phyloP scores from a whole-genome alignment of 75 land plant species.

The Sequoia sempervirens region DNA sequence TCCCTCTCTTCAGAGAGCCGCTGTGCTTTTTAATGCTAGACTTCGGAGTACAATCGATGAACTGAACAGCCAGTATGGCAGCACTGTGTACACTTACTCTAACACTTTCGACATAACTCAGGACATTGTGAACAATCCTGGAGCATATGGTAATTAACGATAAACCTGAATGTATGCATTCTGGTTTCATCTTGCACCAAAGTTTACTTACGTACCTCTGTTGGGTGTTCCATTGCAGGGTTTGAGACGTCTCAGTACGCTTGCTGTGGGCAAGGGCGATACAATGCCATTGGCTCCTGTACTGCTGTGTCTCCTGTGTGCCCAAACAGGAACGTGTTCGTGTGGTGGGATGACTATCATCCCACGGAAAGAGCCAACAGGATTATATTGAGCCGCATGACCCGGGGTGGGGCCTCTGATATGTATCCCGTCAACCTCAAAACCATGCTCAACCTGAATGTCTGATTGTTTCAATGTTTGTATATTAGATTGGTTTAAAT shows the following conservation, averaged over 20 bases:
- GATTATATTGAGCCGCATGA: slow-evolving; percentile 42
- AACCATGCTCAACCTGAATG: slow-evolving; percentile 9
- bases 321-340: slow-evolving; percentile 50
- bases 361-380: slow-evolving; percentile 75
- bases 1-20: slow-evolving; percentile 30
- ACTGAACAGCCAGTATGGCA: slow-evolving; percentile 42
- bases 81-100: slow-evolving; percentile 26
- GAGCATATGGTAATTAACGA: slow-evolving; percentile 24
- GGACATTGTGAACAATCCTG: slow-evolving; percentile 43
- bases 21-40: slow-evolving; percentile 40
- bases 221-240: slow-evolving; percentile 15
- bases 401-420: background rate
- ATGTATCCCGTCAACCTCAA: background rate
- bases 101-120: slow-evolving; percentile 24
- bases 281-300: slow-evolving; percentile 52
- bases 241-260: slow-evolving; percentile 26
- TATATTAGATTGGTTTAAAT: background rate
- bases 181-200: background rate
- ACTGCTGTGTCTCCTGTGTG: slow-evolving; percentile 47
- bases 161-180: background rate
- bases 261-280: slow-evolving; percentile 52
- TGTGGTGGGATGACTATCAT: slow-evolving; percentile 96
- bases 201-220: background rate
- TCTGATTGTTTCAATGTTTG: background rate
- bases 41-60: slow-evolving; percentile 27